Base-by-base conservation (phyloP, 306 rosid species). In the Amphicarpaea edgeworthii region DNA sequence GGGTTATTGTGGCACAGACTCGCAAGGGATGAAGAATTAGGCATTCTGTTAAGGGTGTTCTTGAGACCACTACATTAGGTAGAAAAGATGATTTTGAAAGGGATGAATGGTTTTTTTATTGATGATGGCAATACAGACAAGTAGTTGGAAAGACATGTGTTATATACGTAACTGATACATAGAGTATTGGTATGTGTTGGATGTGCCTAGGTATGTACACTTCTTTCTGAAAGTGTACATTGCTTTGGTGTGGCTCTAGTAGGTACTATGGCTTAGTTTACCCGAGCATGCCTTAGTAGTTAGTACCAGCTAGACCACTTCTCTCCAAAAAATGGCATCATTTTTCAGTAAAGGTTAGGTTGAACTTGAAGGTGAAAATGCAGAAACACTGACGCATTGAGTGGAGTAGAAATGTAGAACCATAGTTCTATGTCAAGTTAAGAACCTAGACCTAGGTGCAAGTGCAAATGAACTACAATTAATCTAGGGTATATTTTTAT, bases 401-500 rank as follows among this genome's bases (percentile, higher is more conserved):
- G 28, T 28, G 53, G 16, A 41, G 53, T 55, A 40, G 8, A 14
- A 24, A 12, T 24, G 53, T 55, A 40, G 8, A 14, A 24, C 23
- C 30, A 16, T 23, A 8, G 17, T 72, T 72, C 55, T n/a, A 20
- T 72, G 23, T 40, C 11, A 54, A n/a, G 26, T 32, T n/a, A 57
- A 41, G 54, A 72, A 12, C 16, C 58, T 55, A 72, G 53, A 55
- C 41, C 54, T 73, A 41, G 58, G 45, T n/a, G 72, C 34, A 20
- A 21, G 6, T 53, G 23, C 16, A 61, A 47, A 69, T 59, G 54
- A 24, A 78, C 42, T 69, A 37, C 17, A 47, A 19, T 14, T 45
- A 51, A 6, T 54, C 49, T 53, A 19, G 4, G 17, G 30, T 72
- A 42, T 37, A 14, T 30, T 57, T 75, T 77, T 62, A 62, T 17